Evolutionary conservation across 805 yeast genomes (phyloP), one percentile per base, ranked within the genome.

Genomic region (Sungouiella thailandica): DNA sequence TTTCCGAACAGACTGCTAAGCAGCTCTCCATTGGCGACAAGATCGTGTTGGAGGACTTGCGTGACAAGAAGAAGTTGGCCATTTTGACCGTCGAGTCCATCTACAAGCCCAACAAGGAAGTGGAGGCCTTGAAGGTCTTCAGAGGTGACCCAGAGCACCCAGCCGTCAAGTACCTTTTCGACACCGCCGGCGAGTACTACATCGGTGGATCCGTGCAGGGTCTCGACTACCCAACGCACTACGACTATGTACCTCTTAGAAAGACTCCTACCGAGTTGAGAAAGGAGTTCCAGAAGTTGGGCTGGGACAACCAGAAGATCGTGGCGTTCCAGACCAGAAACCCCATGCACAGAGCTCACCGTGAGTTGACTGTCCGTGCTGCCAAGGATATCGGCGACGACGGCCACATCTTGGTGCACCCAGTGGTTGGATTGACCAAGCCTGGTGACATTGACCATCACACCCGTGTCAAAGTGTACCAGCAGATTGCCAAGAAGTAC

Each of bases 401-500:
- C 45, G 70, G 69, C 17, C 69, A 60, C 39, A 82, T 89, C 36
- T 72, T 89, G 61, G 87, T 89, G 54, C 97, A 89, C 62, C 97
- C 97, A 4, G 97, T 89, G 28, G 97, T 89, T 25, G 97, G 97
- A 29, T 70, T 90, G 50, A 89, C 97, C 45, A 89, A 89, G 62
- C 97, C 97, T 9, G 97, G 97, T 54, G 97, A 89, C 60, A 90
- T 89, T 52, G 97, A 89, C 59, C 97, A 89, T 63, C 96, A 89
- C 65, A 89, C 97, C 34, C 81, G 97, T 67, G 97, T 89, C 37
- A 83, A 93, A 52, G 97, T 89, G 10, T 89, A 89, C 69, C 83
- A 85, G 64, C 94, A 90, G 49, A 79, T 89, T 49, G 76, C 90
- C 62, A 85, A 89, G 65, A 83, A 90, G 54, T 89, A 85, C 64